A percentile compares a stretch with the other conserved stretches of the same genome.
Conservation (phyloP, 108 stramenopile species). For the Pseudonitzschia multistriata region DNA sequence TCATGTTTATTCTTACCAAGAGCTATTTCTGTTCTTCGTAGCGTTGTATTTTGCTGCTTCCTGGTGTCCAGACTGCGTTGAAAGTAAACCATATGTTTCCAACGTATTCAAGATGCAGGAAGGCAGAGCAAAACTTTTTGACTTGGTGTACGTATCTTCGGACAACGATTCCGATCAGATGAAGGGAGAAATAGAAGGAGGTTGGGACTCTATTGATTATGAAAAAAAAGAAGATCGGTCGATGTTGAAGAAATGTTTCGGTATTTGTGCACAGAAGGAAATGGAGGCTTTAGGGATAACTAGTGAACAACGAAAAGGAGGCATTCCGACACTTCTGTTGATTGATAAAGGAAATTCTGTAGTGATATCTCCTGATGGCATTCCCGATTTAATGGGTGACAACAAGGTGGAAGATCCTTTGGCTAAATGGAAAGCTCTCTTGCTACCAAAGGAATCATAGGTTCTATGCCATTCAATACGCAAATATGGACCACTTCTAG, state of each 20-base stretch:
- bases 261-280: constrained; percentile 37
- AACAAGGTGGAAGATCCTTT: constrained; percentile 6
- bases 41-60: constrained; percentile 37
- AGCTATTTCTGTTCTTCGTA: background rate
- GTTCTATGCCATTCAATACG: no score
- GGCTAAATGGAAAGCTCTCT: constrained; percentile 18
- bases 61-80: constrained; percentile 46
- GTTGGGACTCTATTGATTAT: constrained; percentile 25
- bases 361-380: constrained; percentile 27
- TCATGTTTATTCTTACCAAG: background rate
- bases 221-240: constrained; percentile 31
- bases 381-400: constrained; percentile 29
- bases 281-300: constrained; percentile 27
- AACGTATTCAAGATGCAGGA: constrained; percentile 6
- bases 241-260: constrained; percentile 38
- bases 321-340: constrained; percentile 43
- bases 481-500: no score
- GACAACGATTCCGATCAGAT: constrained; percentile 33
- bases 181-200: constrained; percentile 15
- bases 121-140: constrained; percentile 6
- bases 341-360: constrained; percentile 20
- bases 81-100: constrained; percentile 20
- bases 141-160: constrained; percentile 44
- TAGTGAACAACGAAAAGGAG: constrained; percentile 30
- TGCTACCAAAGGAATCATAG: background rate